phyloP scores from a whole-genome alignment of 2,329 filamentous ascomycete genomes.

The Nigrospora osmanthi region DNA sequence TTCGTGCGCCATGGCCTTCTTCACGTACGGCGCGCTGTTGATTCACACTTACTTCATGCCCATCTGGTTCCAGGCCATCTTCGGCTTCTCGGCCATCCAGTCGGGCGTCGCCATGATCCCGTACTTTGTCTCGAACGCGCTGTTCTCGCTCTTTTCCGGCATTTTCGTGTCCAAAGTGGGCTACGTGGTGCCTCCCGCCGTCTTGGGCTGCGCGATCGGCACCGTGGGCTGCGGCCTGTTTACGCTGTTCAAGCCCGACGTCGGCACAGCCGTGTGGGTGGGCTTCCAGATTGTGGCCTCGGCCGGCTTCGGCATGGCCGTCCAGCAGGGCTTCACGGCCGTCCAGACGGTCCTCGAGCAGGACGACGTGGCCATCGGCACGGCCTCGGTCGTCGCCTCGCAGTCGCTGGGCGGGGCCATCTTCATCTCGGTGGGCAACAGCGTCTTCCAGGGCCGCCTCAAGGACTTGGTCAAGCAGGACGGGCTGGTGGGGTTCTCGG shows the following conservation, averaged over 20 bases:
- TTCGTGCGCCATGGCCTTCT: constrained; percentile 29
- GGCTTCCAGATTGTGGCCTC: constrained; percentile 24
- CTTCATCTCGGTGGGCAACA: constrained; percentile 37
- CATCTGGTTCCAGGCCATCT: constrained; percentile 27
- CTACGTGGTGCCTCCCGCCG: constrained; percentile 15
- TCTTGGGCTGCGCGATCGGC: constrained; percentile 17
- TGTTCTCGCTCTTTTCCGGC: constrained; percentile 14
- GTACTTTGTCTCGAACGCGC: constrained; percentile 13
- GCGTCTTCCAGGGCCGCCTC: constrained; percentile 28
- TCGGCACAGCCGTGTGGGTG: constrained; percentile 24
- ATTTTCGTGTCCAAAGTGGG: constrained; percentile 14
- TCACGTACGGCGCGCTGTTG: constrained; percentile 32
- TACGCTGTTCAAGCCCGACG: constrained; percentile 21
- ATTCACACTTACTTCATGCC: constrained; percentile 38
- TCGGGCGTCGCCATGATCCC: constrained; percentile 17
- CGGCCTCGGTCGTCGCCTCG: constrained; percentile 29
- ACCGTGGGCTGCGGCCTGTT: constrained; percentile 28
- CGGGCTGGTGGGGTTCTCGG: constrained; percentile 10
- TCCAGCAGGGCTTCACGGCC: constrained; percentile 30
- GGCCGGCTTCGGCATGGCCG: constrained; percentile 27
- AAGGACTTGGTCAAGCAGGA: constrained; percentile 4
- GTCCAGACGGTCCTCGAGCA: constrained; percentile 29
- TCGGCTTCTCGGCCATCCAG: constrained; percentile 15
- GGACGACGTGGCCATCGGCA: constrained; percentile 32
- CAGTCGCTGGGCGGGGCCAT: constrained; percentile 36